A percentile compares a stretch with the other conserved stretches of the same genome.
Evolutionary conservation across 331 rosid genomes (phyloP).

Genomic region (Rhamnella rubrinervis): DNA sequence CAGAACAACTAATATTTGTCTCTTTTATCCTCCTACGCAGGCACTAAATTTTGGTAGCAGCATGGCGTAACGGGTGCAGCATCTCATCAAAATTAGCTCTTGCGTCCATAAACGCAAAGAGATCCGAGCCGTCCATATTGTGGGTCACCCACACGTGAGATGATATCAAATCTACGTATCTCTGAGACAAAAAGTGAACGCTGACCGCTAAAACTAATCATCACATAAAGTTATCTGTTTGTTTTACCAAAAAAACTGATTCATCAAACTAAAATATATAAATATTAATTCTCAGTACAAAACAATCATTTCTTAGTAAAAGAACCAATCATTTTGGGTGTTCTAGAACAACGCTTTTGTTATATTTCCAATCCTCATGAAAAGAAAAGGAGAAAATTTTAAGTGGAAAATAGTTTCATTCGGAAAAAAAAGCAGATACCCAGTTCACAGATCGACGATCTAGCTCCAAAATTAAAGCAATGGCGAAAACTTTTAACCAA

Average conservation of each 20-base stretch:
- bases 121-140: not conserved
- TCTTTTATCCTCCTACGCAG: too few relatives aligned
- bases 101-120: not conserved
- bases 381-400: too few relatives aligned
- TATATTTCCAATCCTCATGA: too few relatives aligned
- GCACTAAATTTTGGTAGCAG: too few relatives aligned
- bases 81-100: too few relatives aligned
- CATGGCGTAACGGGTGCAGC: too few relatives aligned
- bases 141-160: not conserved
- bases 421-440: conserved; percentile 7
- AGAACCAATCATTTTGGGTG: too few relatives aligned
- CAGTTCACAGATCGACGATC: conserved; percentile 12
- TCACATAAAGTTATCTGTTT: not conserved
- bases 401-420: not conserved
- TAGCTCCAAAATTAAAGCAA: not conserved
- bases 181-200: not conserved
- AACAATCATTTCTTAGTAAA: not conserved
- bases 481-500: not conserved
- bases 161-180: not conserved
- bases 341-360: too few relatives aligned
- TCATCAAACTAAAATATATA: too few relatives aligned
- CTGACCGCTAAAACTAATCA: not conserved
- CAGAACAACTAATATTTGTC: too few relatives aligned
- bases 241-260: too few relatives aligned
- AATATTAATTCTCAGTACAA: too few relatives aligned